These are phyloP conservation scores for Penicillium canescens DNA, from an alignment of 495 filamentous ascomycete species.

Conservation along the genomic window DNA sequence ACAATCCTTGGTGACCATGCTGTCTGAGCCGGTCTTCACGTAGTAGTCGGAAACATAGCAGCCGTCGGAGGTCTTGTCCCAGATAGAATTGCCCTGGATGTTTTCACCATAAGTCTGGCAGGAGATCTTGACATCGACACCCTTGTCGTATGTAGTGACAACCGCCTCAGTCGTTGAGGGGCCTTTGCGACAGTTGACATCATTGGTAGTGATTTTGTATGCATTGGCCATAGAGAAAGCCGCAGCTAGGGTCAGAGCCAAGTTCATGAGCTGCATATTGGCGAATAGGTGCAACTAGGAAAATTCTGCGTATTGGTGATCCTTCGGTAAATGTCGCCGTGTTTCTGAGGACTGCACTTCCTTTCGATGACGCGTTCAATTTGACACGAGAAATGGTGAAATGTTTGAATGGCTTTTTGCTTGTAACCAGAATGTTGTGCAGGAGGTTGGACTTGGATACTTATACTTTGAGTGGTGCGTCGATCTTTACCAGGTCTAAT, in stretches of 20 bases:
- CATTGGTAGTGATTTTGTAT: slow-evolving; percentile 4
- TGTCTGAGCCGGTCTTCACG: slow-evolving; percentile 14
- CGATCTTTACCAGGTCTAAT: slow-evolving; percentile 5
- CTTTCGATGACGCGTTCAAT: background rate
- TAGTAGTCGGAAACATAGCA: slow-evolving; percentile 18
- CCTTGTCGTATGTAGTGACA: slow-evolving; percentile 8
- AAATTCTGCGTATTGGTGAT: no score
- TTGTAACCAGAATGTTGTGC: slow-evolving; percentile 4
- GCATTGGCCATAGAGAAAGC: slow-evolving; percentile 16
- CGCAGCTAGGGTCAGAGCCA: slow-evolving; percentile 14
- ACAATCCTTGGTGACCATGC: slow-evolving; percentile 14
- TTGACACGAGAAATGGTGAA: background rate
- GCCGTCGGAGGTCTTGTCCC: slow-evolving; percentile 18
- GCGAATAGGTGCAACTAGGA: no score
- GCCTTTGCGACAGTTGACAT: slow-evolving; percentile 12
- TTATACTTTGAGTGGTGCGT: slow-evolving; percentile 6
- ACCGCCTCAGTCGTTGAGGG: slow-evolving; percentile 10
- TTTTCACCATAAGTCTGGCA: slow-evolving; percentile 15
- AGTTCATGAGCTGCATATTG: slow-evolving; percentile 14
- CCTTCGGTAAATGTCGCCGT: background rate
- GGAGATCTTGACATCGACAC: slow-evolving; percentile 9
- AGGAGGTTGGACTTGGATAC: background rate
- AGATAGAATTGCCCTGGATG: slow-evolving; percentile 11
- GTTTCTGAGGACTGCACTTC: background rate
- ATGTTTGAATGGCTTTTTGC: background rate